phyloP scores from a whole-genome alignment of 202 grass and related monocot genomes.

The Cymbopogon flexuosus region DNA sequence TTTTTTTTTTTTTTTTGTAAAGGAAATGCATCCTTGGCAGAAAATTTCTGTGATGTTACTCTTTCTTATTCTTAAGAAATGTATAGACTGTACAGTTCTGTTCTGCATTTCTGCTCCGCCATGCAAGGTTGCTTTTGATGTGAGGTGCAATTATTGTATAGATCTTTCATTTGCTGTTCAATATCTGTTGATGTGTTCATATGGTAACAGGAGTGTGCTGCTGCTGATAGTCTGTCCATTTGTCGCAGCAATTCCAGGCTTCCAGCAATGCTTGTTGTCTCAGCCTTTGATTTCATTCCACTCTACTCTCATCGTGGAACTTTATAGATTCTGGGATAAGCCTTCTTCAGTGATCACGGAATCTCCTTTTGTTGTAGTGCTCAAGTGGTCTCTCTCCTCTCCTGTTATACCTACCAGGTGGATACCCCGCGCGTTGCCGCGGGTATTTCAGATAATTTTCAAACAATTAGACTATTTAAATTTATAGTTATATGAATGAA shows the following conservation, averaged over 20 bases:
- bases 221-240: background rate
- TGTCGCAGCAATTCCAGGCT: background rate
- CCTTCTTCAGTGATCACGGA: background rate
- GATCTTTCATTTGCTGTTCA: background rate
- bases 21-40: background rate
- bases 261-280: background rate
- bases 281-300: background rate
- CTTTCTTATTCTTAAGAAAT: background rate
- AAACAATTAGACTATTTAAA: no score
- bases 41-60: background rate
- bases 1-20: slow-evolving; percentile 22
- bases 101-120: background rate
- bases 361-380: background rate
- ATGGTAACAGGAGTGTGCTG: background rate
- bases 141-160: background rate
- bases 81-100: background rate
- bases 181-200: background rate
- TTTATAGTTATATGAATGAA: no score
- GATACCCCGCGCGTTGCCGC: no score
- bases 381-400: background rate
- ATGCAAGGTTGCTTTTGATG: background rate
- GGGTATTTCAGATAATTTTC: no score
- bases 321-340: background rate
- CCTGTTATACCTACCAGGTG: background rate
- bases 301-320: background rate